Conservation (phyloP, 345 rosid genomes). For the Abelmoschus esculentus region DNA sequence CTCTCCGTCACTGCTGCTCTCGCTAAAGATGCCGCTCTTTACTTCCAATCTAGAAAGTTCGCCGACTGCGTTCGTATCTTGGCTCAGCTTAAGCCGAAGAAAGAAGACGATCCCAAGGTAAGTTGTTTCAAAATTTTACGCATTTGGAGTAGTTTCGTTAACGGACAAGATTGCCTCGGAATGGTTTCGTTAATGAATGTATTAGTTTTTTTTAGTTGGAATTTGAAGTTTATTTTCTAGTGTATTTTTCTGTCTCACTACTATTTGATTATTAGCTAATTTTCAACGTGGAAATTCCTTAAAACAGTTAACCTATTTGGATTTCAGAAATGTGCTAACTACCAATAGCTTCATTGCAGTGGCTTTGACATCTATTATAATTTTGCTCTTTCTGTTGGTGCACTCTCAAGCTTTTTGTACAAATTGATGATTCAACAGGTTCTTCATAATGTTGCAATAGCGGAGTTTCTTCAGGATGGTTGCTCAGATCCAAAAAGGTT, state of each 20-base stretch:
- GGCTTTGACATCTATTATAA: not conserved
- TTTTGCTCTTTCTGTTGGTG: not conserved
- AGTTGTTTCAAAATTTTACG: not conserved
- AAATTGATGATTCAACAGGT: conserved; percentile 38
- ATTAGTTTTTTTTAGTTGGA: not conserved
- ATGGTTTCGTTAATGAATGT: not conserved
- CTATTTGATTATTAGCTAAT: not conserved
- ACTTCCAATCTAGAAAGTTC: conserved; percentile 66
- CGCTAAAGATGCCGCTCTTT: conserved; percentile 67
- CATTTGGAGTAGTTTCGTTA: not conserved
- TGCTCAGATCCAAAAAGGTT: conserved; percentile 69
- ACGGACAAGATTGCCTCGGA: not conserved
- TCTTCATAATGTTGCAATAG: conserved; percentile 84
- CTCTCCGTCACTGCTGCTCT: conserved; percentile 30
- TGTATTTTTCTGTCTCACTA: not conserved
- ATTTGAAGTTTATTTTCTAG: not conserved
- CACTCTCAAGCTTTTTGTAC: conserved; percentile 8
- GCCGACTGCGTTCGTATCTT: conserved; percentile 61
- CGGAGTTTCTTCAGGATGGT: conserved; percentile 61
- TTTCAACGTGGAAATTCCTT: not conserved
- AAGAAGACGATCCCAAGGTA: conserved; percentile 66
- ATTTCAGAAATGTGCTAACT: not conserved
- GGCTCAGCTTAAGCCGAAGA: conserved; percentile 37
- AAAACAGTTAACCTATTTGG: not conserved
- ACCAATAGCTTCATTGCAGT: not conserved